Percentiles rank a stretch among this genome's conserved stretches.
These are phyloP conservation scores for Poa pratensis DNA, from an alignment of 176 grass and related monocot species.

Conservation along the genomic window DNA sequence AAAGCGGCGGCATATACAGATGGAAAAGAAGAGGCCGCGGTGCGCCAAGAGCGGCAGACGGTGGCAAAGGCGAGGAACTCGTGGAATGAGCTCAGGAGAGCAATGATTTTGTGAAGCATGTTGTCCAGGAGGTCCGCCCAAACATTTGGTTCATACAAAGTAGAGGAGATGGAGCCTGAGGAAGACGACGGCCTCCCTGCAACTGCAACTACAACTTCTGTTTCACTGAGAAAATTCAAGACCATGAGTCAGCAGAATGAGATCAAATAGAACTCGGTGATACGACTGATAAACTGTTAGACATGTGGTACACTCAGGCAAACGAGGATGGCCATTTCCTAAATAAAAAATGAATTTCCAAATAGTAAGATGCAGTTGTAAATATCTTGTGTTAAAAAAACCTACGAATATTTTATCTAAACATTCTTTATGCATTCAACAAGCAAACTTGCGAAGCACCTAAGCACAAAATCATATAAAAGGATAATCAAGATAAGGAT, in stretches of 20 bases:
- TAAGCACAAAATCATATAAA: too few relatives aligned
- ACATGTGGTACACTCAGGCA: too few relatives aligned
- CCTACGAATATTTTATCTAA: too few relatives aligned
- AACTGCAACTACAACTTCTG: constrained; percentile 5
- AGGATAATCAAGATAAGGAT: too few relatives aligned
- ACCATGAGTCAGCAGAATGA: background rate
- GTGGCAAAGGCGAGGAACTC: constrained; percentile 47
- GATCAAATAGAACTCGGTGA: background rate
- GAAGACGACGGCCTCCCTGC: background rate
- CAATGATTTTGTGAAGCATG: constrained; percentile 50
- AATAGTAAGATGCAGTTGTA: too few relatives aligned
- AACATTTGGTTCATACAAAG: background rate
- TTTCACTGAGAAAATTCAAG: constrained; percentile 9
- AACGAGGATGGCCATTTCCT: too few relatives aligned
- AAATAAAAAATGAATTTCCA: too few relatives aligned
- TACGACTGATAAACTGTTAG: too few relatives aligned
- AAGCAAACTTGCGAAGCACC: too few relatives aligned
- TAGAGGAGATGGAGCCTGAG: constrained; percentile 11
- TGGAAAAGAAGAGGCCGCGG: background rate
- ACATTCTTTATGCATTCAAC: too few relatives aligned
- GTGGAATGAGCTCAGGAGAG: constrained; percentile 49
- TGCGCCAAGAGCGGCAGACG: constrained; percentile 57
- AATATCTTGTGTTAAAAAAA: too few relatives aligned
- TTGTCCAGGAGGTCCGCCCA: constrained; percentile 50
- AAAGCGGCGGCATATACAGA: constrained; percentile 4